These are phyloP conservation scores for Ilex asprella DNA, from an alignment of 257 asterid genomes.

Conservation along the genomic window DNA sequence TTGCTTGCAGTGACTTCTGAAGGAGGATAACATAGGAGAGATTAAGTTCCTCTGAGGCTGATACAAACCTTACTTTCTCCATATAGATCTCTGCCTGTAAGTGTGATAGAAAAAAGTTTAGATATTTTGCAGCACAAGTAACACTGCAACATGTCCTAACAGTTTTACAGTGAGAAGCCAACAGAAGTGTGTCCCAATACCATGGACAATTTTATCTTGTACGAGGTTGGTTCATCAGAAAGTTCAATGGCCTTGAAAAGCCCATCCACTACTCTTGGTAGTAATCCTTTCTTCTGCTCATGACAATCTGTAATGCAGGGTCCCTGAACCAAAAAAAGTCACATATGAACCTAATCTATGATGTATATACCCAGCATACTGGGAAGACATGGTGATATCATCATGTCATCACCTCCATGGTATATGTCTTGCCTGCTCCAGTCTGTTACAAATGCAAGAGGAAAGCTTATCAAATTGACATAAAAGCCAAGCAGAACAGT, in stretches of 20 bases:
- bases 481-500: slow-evolving; percentile 3
- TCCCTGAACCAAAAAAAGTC: slow-evolving; percentile 37
- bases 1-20: no score
- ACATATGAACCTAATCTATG: neutral
- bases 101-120: slow-evolving; percentile 12
- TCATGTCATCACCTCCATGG: slow-evolving; percentile 65
- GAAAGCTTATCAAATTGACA: slow-evolving; percentile 7
- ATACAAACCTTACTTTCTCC: slow-evolving; percentile 82
- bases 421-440: slow-evolving; percentile 92
- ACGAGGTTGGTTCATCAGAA: slow-evolving; percentile 38
- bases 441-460: slow-evolving; percentile 44
- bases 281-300: slow-evolving; percentile 52
- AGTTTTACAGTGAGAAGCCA: neutral
- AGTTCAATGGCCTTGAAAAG: slow-evolving; percentile 38
- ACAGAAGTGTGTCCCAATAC: slow-evolving; percentile 24
- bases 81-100: slow-evolving; percentile 79
- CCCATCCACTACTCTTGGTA: slow-evolving; percentile 68
- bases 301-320: slow-evolving; percentile 50
- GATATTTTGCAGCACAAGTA: neutral
- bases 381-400: neutral
- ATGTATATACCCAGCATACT: neutral
- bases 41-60: neutral
- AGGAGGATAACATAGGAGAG: no score
- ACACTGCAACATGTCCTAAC: no score
- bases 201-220: slow-evolving; percentile 62